Base-by-base conservation (phyloP, 129 eudicot genomes). In the Artemisia tridentata region DNA sequence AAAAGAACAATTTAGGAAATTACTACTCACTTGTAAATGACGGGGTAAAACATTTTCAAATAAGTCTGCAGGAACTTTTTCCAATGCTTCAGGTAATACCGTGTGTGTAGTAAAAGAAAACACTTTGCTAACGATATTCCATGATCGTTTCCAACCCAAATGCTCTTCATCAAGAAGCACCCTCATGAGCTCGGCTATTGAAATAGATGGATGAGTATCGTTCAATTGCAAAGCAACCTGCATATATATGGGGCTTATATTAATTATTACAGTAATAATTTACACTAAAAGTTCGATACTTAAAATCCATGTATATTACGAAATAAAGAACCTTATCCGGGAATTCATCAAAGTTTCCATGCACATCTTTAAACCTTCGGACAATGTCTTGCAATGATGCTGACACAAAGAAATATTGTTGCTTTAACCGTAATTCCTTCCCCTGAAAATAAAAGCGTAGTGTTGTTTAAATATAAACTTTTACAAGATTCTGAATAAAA, bases 131-230 rank as follows among this genome's bases (percentile, higher is more conserved):
- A 75, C 75, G 10, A 81, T 84, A 58, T 75, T 75, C 85, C 83
- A 84, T 25, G 88, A 69, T 65, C 48, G 78, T 66, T 75, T 71
- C 88, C 88, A 84, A 34, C 79, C 80, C 81, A 84, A 67, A 72
- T 81, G 76, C 59, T 84, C 88, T 78, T 84, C 86, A 78, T 84
- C 88, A 78, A 84, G 74, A 55, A 81, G 84, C 46, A 84, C 75
- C 45, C 88, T 71, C 86, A 84, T 78, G 52, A 84, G 81, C 72
- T 84, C 88, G 25, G 74, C 86, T 66, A 81, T 72, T 19, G 88
- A 76, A 74, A 84, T 78, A 57, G 88, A 81, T 63, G 88, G 88
- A 75, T 84, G 86, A 3, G 88, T 84, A 81, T 84, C 86, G 64
- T 79, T 84, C 43, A 84, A 69, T 65, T 84, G 88, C 62, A 81